Conservation (phyloP, 1,284 basidiomycete species). For the Cryptococcus sp. region DNA sequence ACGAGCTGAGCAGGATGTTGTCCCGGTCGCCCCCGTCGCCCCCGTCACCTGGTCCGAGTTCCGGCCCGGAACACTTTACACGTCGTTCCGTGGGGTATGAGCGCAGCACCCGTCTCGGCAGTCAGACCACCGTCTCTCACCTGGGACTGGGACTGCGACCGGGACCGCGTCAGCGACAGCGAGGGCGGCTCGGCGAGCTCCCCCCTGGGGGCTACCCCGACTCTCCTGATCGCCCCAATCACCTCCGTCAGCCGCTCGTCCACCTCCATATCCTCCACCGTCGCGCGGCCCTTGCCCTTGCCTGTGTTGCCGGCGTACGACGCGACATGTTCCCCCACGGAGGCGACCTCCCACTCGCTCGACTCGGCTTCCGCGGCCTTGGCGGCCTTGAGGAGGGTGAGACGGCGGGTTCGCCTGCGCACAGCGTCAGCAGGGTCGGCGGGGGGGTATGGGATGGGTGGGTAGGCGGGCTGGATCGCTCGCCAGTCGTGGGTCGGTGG, state of each 20-base stretch:
- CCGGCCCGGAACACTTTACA: too few species aligned
- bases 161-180: too few species aligned
- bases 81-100: too few species aligned
- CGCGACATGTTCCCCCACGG: neutral
- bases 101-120: too few species aligned
- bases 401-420: neutral
- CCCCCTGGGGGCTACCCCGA: neutral
- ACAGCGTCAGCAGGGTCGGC: neutral
- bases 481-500: slow-evolving; percentile 6
- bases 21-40: neutral
- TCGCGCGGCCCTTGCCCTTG: neutral
- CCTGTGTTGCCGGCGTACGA: neutral
- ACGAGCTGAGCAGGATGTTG: slow-evolving; percentile 11
- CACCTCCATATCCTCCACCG: slow-evolving; percentile 1
- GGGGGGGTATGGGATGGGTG: slow-evolving; percentile 6
- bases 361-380: slow-evolving; percentile 1
- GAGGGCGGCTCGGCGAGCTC: too few species aligned
- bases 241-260: slow-evolving; percentile 1
- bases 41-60: too few species aligned
- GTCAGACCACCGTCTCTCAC: too few species aligned
- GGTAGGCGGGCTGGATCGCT: slow-evolving; percentile 1
- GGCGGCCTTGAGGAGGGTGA: slow-evolving; percentile 4
- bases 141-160: too few species aligned
- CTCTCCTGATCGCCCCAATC: slow-evolving; percentile 5
- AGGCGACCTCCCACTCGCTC: slow-evolving; percentile 12